phyloP scores from a whole-genome alignment of 129 eudicot genomes.

The Scalesia atractyloides region DNA sequence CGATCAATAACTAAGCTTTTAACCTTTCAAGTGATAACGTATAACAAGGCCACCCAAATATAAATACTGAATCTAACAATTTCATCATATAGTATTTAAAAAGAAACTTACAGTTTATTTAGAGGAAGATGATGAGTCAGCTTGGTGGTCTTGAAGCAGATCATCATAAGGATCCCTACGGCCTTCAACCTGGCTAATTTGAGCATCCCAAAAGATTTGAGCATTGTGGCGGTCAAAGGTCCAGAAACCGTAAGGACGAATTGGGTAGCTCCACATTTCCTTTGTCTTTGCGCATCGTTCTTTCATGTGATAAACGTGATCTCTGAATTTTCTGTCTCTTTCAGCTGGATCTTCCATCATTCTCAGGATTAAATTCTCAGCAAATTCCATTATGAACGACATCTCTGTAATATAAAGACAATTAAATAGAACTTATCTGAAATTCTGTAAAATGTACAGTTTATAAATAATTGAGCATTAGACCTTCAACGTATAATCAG shows the following conservation, averaged over 20 bases:
- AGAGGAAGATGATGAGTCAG: conserved; percentile 37
- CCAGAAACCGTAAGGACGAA: conserved; percentile 98
- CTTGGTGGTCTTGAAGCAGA: conserved; percentile 49
- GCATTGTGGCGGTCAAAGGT: conserved; percentile 93
- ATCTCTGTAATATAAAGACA: conserved; percentile 30
- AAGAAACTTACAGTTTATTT: conserved; percentile 48
- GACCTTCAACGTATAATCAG: conserved; percentile 2
- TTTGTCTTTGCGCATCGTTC: conserved; percentile 75
- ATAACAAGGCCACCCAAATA: not conserved
- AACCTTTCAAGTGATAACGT: not conserved
- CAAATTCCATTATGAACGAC: conserved; percentile 96
- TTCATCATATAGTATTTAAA: not conserved
- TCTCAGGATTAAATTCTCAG: conserved; percentile 81
- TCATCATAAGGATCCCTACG: conserved; percentile 96
- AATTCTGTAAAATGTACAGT: not conserved
- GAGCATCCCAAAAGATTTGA: conserved; percentile 92
- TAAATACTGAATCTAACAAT: not conserved
- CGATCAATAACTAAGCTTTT: not conserved
- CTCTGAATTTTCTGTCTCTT: conserved; percentile 82
- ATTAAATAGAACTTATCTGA: not conserved
- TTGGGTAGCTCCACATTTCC: conserved; percentile 85
- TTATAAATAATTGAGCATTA: not conserved
- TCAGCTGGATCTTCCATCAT: conserved; percentile 93
- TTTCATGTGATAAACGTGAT: conserved; percentile 65
- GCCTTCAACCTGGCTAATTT: conserved; percentile 89